Base-by-base conservation (phyloP, 2,329 filamentous ascomycete species). In the Mycosphaerella arachidis region DNA sequence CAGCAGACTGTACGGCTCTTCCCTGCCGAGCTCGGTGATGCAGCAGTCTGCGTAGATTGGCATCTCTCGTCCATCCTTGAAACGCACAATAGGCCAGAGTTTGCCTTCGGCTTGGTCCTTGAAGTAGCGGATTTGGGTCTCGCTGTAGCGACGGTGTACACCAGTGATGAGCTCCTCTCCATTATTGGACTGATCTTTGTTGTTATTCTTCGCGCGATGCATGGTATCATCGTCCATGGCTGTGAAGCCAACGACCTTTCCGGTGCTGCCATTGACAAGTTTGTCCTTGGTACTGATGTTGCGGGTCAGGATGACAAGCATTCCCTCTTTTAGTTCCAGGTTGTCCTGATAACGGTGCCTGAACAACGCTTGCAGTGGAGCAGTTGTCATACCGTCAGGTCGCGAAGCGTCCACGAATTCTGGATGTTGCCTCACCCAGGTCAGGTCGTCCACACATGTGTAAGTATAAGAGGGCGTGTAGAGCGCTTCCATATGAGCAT, bases 11-110 rank as follows among this genome's bases (percentile, higher is more conserved):
- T 80, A 80, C 0, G 81, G 80, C 48, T 69, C 27, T 1, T 73
- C 68, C 45, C 79, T 73, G 0, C 81, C 82, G 0, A 82, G 62
- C 52, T 81, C 72, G 13, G 73, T 76, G 31, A 82, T 69, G 3
- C 75, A 74, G 66, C 81, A 84, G 12, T 81, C 75, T 0, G 84
- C 77, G 33, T 75, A 78, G 27, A 86, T 82, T 16, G 37, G n/a
- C 10, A 59, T 45, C 2, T 72, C 70, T 1, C 62, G 67, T 0
- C 79, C 78, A 56, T 83, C 82, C 30, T 76, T 71, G 61, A 86
- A 86, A 0, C 64, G 62, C 2, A 86, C 82, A 1, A 82, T 68
- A 0, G 81, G 81, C 79, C 80, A 58, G 9, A n/a, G 27, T 33
- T 46, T 53, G 40, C 12, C 24, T 9, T 53, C 18, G 4, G 31